Base-by-base conservation (phyloP, 2,329 filamentous ascomycete genomes). In the Knoxdaviesia capensis region DNA sequence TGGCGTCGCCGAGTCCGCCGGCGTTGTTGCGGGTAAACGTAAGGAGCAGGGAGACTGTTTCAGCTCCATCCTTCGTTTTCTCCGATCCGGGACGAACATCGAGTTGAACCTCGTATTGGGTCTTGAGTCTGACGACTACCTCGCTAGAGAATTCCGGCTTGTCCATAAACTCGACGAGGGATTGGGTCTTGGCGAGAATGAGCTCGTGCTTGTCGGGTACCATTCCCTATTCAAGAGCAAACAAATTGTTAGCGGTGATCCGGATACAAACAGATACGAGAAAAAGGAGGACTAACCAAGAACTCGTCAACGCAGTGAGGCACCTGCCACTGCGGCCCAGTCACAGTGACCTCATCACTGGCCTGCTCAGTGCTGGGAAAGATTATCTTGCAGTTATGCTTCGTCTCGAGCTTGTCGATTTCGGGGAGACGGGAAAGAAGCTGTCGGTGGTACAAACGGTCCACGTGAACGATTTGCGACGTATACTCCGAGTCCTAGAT, bases 381-480 rank as follows among this genome's bases (percentile, higher is more conserved):
- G 51, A 86, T 83, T 54, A 98, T 92, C 66, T 96, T 96, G 77
- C 90, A 98, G 59, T 96, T 96, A 80, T 87, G 96, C 63, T 94
- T 94, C 69, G 93, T 92, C 65, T 98, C 90, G 41, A 98, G 69
- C 51, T 90, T 84, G 50, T 96, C 88, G 44, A 98, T 85, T 54
- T 94, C 84, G 38, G 74, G 67, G 48, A 96, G 78, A 45, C 87
- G 84, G 45, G 83, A 74, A 56, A 98, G 80, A 46, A 98, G 75
- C 61, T 94, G 85, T 49, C 90, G 83, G 55, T 98, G 90, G 57
- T 94, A 94, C 44, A 98, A 69, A 42, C 90, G 83, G 56, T 96
- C 88, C 53, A 96, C 86, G 50, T 83, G 82, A 50, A 94, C 87
- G 45, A 83, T 83, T 60, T 94, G 87, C 20, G 85, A 86, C 31